These are phyloP conservation scores for Paramecium octaurelia DNA, from an alignment of 73 alveolate genomes.

Conservation along the genomic window DNA sequence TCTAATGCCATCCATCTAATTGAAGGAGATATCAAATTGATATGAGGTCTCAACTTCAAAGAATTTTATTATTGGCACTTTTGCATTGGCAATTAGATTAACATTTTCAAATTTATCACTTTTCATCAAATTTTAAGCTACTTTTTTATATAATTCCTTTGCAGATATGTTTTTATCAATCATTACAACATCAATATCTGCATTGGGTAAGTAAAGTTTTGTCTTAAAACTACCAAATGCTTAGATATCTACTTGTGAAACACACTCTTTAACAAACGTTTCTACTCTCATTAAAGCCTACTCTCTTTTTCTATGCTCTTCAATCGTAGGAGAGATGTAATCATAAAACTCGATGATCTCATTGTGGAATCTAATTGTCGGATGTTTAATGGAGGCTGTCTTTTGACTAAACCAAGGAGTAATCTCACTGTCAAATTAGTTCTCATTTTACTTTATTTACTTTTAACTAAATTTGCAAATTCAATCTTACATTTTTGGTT, in stretches of 20 bases:
- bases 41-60: constrained; percentile 72
- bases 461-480: not conserved
- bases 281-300: constrained; percentile 68
- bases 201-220: constrained; percentile 89
- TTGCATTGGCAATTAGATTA: constrained; percentile 76
- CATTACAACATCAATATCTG: constrained; percentile 91
- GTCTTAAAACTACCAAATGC: constrained; percentile 94
- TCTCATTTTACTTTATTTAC: not conserved
- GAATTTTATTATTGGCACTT: constrained; percentile 92
- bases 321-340: constrained; percentile 77
- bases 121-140: constrained; percentile 44
- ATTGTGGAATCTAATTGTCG: constrained; percentile 87
- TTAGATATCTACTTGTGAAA: constrained; percentile 67
- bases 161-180: constrained; percentile 42
- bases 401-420: constrained; percentile 51
- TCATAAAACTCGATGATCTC: constrained; percentile 94
- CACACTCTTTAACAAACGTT: constrained; percentile 33
- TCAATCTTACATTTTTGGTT: not conserved
- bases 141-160: constrained; percentile 54
- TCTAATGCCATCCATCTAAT: constrained; percentile 82
- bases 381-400: constrained; percentile 63
- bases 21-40: constrained; percentile 88
- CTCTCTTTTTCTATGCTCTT: constrained; percentile 71
- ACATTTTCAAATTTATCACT: constrained; percentile 54
- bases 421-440: constrained; percentile 17